phyloP scores from a whole-genome alignment of 257 asterid genomes.

The Avicennia marina region DNA sequence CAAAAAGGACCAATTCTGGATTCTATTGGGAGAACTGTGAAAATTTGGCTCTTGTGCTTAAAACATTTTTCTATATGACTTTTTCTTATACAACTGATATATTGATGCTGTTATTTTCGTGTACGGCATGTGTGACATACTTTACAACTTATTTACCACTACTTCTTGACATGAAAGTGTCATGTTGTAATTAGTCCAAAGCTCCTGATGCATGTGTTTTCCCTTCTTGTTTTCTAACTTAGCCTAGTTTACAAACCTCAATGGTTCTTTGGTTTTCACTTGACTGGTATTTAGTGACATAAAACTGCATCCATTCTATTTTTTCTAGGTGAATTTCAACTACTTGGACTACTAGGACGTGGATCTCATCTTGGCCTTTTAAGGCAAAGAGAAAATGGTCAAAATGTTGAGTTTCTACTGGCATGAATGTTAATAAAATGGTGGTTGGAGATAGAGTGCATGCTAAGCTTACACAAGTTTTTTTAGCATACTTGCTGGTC shows the following conservation, averaged over 20 bases:
- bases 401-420: neutral
- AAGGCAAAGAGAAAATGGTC: neutral
- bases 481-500: too few species aligned
- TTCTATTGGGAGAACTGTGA: conserved; percentile 16
- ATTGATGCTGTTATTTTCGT: neutral
- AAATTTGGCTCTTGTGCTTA: conserved; percentile 5
- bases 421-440: too few species aligned
- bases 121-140: too few species aligned
- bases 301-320: neutral
- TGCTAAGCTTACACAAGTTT: too few species aligned
- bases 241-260: neutral
- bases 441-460: too few species aligned
- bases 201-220: neutral
- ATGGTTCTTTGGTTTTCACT: neutral
- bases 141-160: neutral
- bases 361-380: neutral
- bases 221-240: neutral
- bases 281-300: neutral
- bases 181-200: neutral
- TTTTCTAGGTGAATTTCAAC: neutral
- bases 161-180: neutral
- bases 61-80: neutral
- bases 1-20: conserved; percentile 6
- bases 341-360: conserved; percentile 4
- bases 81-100: neutral